These are phyloP conservation scores for Penicillium digitatum DNA, from an alignment of 2,329 filamentous ascomycete species.

Conservation along the genomic window DNA sequence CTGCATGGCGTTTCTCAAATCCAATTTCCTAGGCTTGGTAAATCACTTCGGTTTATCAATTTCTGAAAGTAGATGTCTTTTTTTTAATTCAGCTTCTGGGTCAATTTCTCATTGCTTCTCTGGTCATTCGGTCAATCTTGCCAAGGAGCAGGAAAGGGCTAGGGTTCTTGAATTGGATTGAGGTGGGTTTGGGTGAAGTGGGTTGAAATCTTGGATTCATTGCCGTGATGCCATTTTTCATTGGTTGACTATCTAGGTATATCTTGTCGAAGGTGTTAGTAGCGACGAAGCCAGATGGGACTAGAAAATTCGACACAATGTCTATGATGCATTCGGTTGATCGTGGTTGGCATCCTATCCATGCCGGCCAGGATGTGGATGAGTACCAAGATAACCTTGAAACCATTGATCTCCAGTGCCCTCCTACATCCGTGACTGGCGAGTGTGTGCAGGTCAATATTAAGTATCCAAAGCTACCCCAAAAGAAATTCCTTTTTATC, in stretches of 20 bases:
- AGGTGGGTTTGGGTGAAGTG: neutral
- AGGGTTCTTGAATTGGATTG: slow-evolving; percentile 8
- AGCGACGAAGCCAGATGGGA: neutral
- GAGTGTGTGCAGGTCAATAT: slow-evolving; percentile 7
- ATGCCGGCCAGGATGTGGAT: neutral
- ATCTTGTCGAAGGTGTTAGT: neutral
- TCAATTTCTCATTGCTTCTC: neutral
- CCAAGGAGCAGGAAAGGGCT: slow-evolving; percentile 20
- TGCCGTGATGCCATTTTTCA: neutral
- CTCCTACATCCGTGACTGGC: neutral
- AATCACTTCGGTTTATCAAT: neutral
- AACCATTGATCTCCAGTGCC: neutral
- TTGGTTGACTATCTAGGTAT: neutral
- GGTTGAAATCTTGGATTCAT: neutral
- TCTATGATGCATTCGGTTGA: neutral
- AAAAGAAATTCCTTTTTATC: neutral
- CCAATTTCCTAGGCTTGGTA: neutral
- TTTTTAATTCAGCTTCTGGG: neutral
- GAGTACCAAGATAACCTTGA: neutral
- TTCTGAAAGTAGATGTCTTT: neutral
- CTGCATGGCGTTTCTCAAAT: slow-evolving; percentile 2
- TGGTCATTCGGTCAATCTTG: neutral
- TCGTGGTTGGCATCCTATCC: neutral
- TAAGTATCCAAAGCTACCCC: slow-evolving; percentile 16
- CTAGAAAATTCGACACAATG: neutral